phyloP scores from a whole-genome alignment of 805 yeast genomes.

The Yamadazyma tumulicola region DNA sequence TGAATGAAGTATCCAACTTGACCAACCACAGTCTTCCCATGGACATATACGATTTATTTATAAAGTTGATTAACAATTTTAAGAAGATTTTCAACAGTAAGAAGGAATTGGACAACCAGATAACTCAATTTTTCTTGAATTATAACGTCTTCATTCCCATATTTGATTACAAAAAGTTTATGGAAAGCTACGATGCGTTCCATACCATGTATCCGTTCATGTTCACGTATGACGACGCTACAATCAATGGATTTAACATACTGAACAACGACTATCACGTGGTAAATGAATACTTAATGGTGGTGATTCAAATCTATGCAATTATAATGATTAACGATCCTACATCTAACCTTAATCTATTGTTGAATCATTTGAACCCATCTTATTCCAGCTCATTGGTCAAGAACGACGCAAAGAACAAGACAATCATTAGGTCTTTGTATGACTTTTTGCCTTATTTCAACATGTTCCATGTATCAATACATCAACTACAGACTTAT shows the following conservation, averaged over 20 bases:
- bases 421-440: conserved; percentile 32
- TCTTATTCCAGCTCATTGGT: conserved; percentile 16
- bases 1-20: conserved; percentile 12
- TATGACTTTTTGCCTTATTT: conserved; percentile 46
- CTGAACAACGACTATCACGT: conserved; percentile 42
- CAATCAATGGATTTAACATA: conserved; percentile 47
- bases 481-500: conserved; percentile 49
- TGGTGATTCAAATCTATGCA: conserved; percentile 46
- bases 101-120: conserved; percentile 43
- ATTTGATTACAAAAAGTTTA: conserved; percentile 50
- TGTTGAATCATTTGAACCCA: conserved; percentile 37
- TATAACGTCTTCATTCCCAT: conserved; percentile 54
- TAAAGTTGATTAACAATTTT: conserved; percentile 41
- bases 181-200: conserved; percentile 47
- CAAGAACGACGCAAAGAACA: conserved; percentile 17
- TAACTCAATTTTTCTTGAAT: conserved; percentile 48
- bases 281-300: conserved; percentile 42
- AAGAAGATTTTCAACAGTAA: conserved; percentile 36
- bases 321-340: conserved; percentile 52
- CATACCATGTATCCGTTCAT: conserved; percentile 47
- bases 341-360: conserved; percentile 36
- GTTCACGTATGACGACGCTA: conserved; percentile 44
- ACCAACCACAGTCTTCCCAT: conserved; percentile 27
- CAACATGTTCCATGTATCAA: conserved; percentile 45
- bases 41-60: conserved; percentile 42